phyloP scores from a whole-genome alignment of 1,139 yeast genomes.

The Suhomyces chickasaworum region DNA sequence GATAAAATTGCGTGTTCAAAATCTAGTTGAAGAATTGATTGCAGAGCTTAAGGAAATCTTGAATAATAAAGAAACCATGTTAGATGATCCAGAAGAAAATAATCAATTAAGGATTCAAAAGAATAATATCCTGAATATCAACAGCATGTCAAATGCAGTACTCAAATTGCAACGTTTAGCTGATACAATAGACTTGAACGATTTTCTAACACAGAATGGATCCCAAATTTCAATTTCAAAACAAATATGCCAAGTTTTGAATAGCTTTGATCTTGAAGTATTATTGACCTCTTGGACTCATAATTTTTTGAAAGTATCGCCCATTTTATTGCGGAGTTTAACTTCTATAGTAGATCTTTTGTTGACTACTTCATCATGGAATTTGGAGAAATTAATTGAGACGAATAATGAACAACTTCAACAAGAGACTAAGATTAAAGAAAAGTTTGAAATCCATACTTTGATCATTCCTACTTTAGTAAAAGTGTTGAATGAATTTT shows the following conservation, averaged over 20 bases:
- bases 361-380: slow-evolving; percentile 35
- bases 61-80: slow-evolving; percentile 5
- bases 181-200: slow-evolving; percentile 26
- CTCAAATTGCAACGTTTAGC: slow-evolving; percentile 33
- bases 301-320: slow-evolving; percentile 21
- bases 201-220: slow-evolving; percentile 21
- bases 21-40: slow-evolving; percentile 26
- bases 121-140: slow-evolving; percentile 19
- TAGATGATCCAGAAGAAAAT: slow-evolving; percentile 10
- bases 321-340: slow-evolving; percentile 21
- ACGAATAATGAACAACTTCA: slow-evolving; percentile 21
- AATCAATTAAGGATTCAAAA: slow-evolving; percentile 19
- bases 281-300: slow-evolving; percentile 26
- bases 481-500: background rate
- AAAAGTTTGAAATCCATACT: slow-evolving; percentile 19
- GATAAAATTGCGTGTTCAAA: slow-evolving; percentile 29
- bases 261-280: slow-evolving; percentile 23
- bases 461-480: slow-evolving; percentile 14
- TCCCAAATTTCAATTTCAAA: background rate
- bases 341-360: slow-evolving; percentile 28
- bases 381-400: slow-evolving; percentile 35
- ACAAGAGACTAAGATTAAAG: slow-evolving; percentile 22
- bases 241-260: background rate
- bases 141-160: slow-evolving; percentile 22
- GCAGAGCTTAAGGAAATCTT: slow-evolving; percentile 23